Evolutionary conservation across 164 flowering plant genomes (phyloP), one percentile per base, ranked within the genome.

Genomic region (Tinospora cordifolia): DNA sequence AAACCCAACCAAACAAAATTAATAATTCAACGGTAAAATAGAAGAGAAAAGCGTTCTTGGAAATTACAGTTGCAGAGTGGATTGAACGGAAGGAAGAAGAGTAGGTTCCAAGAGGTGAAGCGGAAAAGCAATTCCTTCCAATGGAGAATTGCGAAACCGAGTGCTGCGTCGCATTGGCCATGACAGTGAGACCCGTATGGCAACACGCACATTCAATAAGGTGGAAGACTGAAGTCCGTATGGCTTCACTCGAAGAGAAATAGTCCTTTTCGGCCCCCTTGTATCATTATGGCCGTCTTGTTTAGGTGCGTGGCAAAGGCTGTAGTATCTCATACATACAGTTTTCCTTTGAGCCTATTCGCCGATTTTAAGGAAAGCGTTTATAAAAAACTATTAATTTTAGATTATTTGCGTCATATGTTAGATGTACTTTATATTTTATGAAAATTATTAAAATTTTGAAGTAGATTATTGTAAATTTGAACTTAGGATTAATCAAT

Each of bases 111-210:
- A 26, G 9, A 7, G 34, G n/a, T 6, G 38, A 68, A 9, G 49
- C 27, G 1, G 71, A 65, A n/a, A 58, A 21, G 13, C 40, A 44
- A 74, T 49, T 62, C 24, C 69, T 71, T 69, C 68, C 21, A 39
- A 72, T 76, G 10, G 41, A 36, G 44, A 76, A 70, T 64, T 75
- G 66, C 0, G 72, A 66, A 64, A 75, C 69, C 51, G 73, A 74
- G 40, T 63, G 72, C 46, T 74, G 72, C 24, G 60, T 6, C n/a
- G 75, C 77, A 49, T 73, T 70, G 44, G 83, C 75, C 81, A 79
- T 77, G n/a, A n/a, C 36, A 9, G 30, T 17, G 8, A 12, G 36
- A 63, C 6, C 14, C 3, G 19, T 5, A 27, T n/a, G n/a, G n/a
- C n/a, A n/a, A n/a, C n/a, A 27, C 2, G 19, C 14, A 3, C 17